These are phyloP conservation scores for Silene coronaria DNA, from an alignment of 179 eudicot species.

Conservation along the genomic window DNA sequence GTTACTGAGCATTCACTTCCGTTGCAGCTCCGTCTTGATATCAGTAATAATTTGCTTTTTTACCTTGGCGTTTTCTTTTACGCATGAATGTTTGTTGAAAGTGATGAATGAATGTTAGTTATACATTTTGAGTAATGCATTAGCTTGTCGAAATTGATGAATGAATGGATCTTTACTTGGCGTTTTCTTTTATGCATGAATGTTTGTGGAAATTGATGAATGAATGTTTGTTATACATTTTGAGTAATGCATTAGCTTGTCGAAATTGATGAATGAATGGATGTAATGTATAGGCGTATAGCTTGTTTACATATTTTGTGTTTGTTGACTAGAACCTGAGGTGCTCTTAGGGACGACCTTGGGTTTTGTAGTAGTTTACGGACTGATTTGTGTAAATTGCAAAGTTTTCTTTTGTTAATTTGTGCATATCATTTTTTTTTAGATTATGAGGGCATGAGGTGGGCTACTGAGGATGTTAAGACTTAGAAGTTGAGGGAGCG, in stretches of 20 bases:
- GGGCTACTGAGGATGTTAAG: background rate
- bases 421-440: background rate
- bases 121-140: too few species aligned
- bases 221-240: background rate
- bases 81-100: background rate
- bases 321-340: background rate
- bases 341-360: background rate
- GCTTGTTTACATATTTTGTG: background rate
- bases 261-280: too few species aligned
- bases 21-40: conserved; percentile 89
- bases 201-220: background rate
- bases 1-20: conserved; percentile 82
- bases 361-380: background rate
- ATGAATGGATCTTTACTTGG: background rate
- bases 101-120: background rate
- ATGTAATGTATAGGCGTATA: background rate
- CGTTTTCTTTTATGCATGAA: background rate
- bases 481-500: background rate
- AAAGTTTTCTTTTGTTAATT: background rate
- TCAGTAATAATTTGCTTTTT: conserved; percentile 49
- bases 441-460: background rate
- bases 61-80: background rate
- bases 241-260: too few species aligned
- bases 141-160: too few species aligned
- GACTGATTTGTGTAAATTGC: background rate